Evolutionary conservation across 345 rosid species (phyloP), one percentile per base, ranked within the genome.

Genomic region (Noccaea caerulescens): DNA sequence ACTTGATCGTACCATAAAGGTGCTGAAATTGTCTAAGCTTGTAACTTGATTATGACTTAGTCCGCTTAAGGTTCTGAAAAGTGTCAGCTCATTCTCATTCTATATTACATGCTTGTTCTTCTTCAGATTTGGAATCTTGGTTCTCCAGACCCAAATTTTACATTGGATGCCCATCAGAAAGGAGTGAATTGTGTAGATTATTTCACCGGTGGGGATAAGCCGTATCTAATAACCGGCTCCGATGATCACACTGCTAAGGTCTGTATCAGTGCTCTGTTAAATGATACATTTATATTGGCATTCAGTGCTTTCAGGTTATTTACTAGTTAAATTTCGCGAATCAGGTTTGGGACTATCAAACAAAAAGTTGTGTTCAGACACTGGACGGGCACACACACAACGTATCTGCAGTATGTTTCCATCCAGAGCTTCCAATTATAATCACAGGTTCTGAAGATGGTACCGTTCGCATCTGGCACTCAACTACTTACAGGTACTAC

Each of bases 241-340:
- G 97, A 91, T 79, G 97, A 91, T 79, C 95, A 91, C 83, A 88
- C 97, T 76, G 97, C 97, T 8, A 91, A 91, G 92, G 97, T 91
- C 32, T 66, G 77, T 44, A 36, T 72, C 61, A 43, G 49, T 65
- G 10, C 7, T 51, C 51, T 58, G 23, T 42, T 63, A 47, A 18
- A 16, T 58, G 63, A 46, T 76, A 36, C 58, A 27, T 69, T 27
- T 47, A 11, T 41, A 33, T 12, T 41, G 13, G 60, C 8, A 32
- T 20, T 72, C 36, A 54, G 25, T 72, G 14, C 55, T 42, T 16
- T 69, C 47, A 59, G 56, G 16, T 69, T 49, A 55, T 76, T 80
- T 27, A 62, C 69, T 13, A 23, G 79, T 78, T 62, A 43, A 45
- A 68, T 66, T 50, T 34, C 10, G 68, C 66, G 42, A 14, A 34